Percentiles rank a stretch among this genome's conserved stretches.
phyloP scores from a whole-genome alignment of 2,329 filamentous ascomycete species.

The Epichloe amarillans region DNA sequence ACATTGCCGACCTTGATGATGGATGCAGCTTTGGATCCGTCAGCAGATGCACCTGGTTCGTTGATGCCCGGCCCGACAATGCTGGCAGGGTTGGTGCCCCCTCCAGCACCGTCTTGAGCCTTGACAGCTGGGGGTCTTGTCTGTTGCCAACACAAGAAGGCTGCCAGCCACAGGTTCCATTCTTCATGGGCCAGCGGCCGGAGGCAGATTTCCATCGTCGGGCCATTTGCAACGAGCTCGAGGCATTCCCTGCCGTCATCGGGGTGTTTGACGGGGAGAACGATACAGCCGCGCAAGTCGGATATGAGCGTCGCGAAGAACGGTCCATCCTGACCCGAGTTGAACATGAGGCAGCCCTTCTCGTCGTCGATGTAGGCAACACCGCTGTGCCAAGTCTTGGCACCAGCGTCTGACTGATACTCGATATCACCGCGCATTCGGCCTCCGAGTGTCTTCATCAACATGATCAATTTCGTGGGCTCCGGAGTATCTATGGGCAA shows the following conservation, averaged over 20 bases:
- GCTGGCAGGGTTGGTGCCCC: constrained; percentile 16
- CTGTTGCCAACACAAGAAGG: constrained; percentile 70
- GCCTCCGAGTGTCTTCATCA: constrained; percentile 69
- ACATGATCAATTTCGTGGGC: constrained; percentile 54
- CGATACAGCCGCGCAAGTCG: constrained; percentile 61
- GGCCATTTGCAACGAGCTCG: constrained; percentile 39
- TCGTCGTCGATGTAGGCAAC: constrained; percentile 69
- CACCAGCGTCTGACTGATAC: constrained; percentile 46
- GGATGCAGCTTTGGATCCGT: constrained; percentile 32
- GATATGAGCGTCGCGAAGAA: constrained; percentile 56
- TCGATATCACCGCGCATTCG: constrained; percentile 69
- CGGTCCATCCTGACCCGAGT: constrained; percentile 51
- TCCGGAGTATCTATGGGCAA: constrained; percentile 50
- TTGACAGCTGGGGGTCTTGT: constrained; percentile 47
- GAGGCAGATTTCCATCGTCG: constrained; percentile 47
- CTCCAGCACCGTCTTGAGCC: constrained; percentile 29
- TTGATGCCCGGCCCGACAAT: constrained; percentile 29
- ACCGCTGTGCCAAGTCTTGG: constrained; percentile 54
- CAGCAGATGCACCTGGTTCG: constrained; percentile 23
- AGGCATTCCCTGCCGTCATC: constrained; percentile 35
- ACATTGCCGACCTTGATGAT: constrained; percentile 95
- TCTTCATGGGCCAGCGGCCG: constrained; percentile 52
- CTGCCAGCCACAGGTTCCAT: constrained; percentile 68
- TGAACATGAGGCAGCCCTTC: constrained; percentile 60
- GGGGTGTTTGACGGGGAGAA: constrained; percentile 40